Conservation (phyloP, 78 protist species). For the Pigoraptor vietnamica region DNA sequence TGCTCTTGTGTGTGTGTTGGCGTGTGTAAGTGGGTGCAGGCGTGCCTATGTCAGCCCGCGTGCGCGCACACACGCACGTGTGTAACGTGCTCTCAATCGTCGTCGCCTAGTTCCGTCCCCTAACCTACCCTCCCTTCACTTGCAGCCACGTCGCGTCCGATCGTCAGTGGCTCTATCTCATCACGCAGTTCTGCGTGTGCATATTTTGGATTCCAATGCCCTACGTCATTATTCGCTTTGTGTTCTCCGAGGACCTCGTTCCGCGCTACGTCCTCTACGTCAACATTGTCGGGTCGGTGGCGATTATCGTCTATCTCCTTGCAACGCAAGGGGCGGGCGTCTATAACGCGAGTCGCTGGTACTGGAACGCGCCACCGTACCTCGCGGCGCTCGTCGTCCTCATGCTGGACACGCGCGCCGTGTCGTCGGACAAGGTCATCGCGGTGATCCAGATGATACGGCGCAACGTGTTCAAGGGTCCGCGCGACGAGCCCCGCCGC, state of each 20-base stretch:
- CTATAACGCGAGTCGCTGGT: background rate
- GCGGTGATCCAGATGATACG: background rate
- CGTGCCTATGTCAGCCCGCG: no score
- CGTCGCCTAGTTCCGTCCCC: background rate
- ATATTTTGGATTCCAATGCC: background rate
- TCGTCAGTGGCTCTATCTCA: background rate
- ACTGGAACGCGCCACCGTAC: background rate
- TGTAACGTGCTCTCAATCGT: background rate
- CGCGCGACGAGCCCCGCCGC: background rate
- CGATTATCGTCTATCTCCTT: background rate
- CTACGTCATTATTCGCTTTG: background rate
- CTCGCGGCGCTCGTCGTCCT: background rate
- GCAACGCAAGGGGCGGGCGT: background rate
- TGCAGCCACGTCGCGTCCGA: background rate
- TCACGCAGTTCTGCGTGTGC: background rate
- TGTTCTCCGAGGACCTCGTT: background rate
- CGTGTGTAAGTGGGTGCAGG: no score
- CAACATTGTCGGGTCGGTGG: background rate
- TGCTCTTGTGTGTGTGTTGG: no score
- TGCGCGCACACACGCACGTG: no score
- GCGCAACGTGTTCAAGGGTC: background rate
- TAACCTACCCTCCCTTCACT: background rate
- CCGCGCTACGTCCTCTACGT: background rate
- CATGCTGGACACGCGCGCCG: background rate
- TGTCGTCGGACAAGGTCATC: background rate